Evolutionary conservation across 176 grass and related monocot genomes (phyloP), one percentile per base, ranked within the genome.

Genomic region (Triticum timopheevii): DNA sequence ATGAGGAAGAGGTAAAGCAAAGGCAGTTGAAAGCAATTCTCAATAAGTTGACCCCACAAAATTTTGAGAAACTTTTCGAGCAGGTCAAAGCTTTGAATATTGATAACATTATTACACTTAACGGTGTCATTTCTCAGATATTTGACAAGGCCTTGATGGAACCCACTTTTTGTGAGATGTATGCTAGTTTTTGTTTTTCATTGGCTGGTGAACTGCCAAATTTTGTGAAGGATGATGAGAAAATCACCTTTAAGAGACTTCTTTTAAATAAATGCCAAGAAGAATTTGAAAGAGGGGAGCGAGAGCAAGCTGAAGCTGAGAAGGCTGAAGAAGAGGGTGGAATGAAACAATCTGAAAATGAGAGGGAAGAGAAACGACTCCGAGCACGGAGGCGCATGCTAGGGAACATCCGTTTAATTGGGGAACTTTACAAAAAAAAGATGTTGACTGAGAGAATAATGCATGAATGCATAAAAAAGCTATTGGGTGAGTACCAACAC

Each of bases 121-220:
- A 34, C 42, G 90, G 95, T 44, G 88, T 94, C 66, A 97, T 97
- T 84, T 91, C 90, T 64, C 95, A 97, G 81, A 94, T 97, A 80
- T 97, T 97, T 90, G 92, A 97, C 88, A 97, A 97, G 84, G 95
- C 95, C n/a, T 87, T 97, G 67, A 97, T 87, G 95, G 92, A 97
- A 78, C 95, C 95, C 10, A 97, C 95, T 10, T 97, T 97, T 65
- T 94, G 95, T 91, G 95, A 97, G 77, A 97, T 94, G 95, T 94
- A 97, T 83, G 92, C 95, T 47, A 87, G 86, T 89, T 97, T 97
- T 39, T 97, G 95, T 67, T 91, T 75, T 62, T 84, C 71, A 35
- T 88, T 97, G 63, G 88, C 95, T 36, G 34, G 73, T 80, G 90
- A 64, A 66, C 81, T 97, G 20, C 95, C 95, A 62, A 82, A 97